These are phyloP conservation scores for Xylariaceae sp. DNA, from an alignment of 2,329 filamentous ascomycete species.

Conservation along the genomic window DNA sequence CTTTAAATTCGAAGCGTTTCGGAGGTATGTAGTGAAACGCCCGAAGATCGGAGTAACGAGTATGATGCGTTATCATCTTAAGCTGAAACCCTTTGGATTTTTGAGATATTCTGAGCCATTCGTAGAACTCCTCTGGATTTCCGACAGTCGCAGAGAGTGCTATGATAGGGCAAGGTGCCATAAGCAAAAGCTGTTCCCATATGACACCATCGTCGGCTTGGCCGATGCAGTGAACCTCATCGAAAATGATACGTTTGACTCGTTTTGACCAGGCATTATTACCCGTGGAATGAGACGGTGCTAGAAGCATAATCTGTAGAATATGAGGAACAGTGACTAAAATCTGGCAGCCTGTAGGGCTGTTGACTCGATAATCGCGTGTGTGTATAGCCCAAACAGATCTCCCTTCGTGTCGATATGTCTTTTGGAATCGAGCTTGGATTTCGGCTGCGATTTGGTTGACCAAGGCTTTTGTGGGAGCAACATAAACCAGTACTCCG, in stretches of 20 bases:
- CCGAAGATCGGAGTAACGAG: conserved; percentile 78
- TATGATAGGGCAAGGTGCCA: conserved; percentile 78
- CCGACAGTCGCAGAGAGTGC: conserved; percentile 81
- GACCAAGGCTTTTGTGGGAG: conserved; percentile 80
- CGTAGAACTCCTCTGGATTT: conserved; percentile 72
- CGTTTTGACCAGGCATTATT: conserved; percentile 64
- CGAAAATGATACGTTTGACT: conserved; percentile 79
- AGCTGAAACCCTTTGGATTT: conserved; percentile 66
- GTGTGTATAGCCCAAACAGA: conserved; percentile 83
- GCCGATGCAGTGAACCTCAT: conserved; percentile 82
- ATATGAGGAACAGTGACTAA: conserved; percentile 80
- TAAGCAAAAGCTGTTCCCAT: conserved; percentile 78
- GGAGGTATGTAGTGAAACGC: conserved; percentile 71
- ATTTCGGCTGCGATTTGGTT: conserved; percentile 85
- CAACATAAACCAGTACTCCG: conserved; percentile 77
- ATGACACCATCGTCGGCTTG: conserved; percentile 76
- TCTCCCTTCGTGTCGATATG: conserved; percentile 63
- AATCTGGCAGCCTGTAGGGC: conserved; percentile 73
- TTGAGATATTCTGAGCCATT: conserved; percentile 71
- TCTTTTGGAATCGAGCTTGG: conserved; percentile 75
- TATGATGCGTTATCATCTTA: conserved; percentile 70
- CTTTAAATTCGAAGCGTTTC: conserved; percentile 55
- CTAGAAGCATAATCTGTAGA: conserved; percentile 77
- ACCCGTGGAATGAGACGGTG: conserved; percentile 66
- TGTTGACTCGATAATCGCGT: conserved; percentile 76